Conservation (phyloP, 169 alveolate genomes). For the Plasmodium cynomolgi region DNA sequence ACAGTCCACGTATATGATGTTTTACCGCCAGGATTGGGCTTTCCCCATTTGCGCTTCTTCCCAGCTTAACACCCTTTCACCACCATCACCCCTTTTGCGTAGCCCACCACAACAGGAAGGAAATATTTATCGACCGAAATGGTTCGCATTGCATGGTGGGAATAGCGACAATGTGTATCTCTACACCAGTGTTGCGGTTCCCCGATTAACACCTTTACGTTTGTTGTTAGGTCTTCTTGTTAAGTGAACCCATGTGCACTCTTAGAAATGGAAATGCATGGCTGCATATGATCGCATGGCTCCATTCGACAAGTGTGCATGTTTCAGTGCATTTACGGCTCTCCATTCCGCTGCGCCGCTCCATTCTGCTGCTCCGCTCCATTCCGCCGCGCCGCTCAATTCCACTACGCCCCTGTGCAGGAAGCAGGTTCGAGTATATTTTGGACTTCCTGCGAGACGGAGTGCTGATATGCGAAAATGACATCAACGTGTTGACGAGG, state of each 20-base stretch:
- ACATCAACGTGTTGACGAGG: constrained; percentile 38
- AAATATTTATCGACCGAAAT: constrained; percentile 65
- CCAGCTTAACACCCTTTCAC: background rate
- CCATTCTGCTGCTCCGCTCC: background rate
- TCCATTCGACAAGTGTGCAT: background rate
- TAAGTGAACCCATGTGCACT: background rate
- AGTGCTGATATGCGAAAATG: constrained; percentile 62
- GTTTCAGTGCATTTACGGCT: background rate
- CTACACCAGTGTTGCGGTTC: background rate
- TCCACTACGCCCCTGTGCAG: background rate
- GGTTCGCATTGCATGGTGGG: constrained; percentile 8
- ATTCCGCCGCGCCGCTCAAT: background rate
- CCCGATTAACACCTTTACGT: background rate
- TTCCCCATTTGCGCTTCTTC: background rate
- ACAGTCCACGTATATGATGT: background rate
- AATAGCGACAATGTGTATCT: background rate
- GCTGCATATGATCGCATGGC: background rate
- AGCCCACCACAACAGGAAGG: constrained; percentile 47
- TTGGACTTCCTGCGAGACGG: constrained; percentile 60
- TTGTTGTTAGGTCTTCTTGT: background rate
- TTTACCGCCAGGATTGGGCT: background rate
- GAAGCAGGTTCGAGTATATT: constrained; percentile 50
- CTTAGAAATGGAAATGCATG: background rate
- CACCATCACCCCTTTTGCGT: background rate
- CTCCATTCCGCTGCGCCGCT: background rate